Evolutionary conservation across 495 filamentous ascomycete genomes (phyloP).

Genomic region (Neurospora sp.): DNA sequence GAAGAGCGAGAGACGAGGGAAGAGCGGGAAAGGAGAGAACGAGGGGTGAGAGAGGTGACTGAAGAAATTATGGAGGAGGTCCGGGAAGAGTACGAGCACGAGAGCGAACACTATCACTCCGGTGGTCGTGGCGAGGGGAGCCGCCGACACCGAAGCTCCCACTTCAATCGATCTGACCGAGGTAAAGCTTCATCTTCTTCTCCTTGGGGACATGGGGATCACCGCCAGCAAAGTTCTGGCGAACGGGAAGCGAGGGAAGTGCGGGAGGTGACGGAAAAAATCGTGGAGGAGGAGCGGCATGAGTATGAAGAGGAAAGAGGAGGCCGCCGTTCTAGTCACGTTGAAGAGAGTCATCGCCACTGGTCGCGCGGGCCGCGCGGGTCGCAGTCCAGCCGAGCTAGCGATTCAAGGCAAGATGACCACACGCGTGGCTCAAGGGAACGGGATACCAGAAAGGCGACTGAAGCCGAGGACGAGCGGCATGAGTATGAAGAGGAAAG

Average conservation of each 20-base stretch:
- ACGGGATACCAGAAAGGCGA: background rate
- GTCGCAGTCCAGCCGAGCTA: background rate
- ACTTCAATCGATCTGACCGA: background rate
- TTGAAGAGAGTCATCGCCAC: background rate
- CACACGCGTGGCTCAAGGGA: background rate
- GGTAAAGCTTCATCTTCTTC: background rate
- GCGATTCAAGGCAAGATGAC: background rate
- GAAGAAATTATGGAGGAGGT: constrained; percentile 72
- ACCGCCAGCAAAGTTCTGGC: background rate
- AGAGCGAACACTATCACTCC: background rate
- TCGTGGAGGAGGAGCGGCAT: background rate
- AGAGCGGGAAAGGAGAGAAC: constrained; percentile 37
- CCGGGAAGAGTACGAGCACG: constrained; percentile 47
- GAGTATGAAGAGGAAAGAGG: background rate
- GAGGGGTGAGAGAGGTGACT: constrained; percentile 39
- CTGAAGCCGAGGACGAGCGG: constrained; percentile 14
- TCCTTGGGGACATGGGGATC: background rate
- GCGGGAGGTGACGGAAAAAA: constrained; percentile 6
- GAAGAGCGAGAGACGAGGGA: constrained; percentile 31
- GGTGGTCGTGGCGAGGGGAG: background rate
- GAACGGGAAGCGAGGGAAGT: constrained; percentile 10
- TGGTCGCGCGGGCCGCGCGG: background rate
- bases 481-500: background rate
- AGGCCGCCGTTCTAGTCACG: background rate
- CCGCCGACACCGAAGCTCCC: background rate